Evolutionary conservation across 2,329 filamentous ascomycete genomes (phyloP).

Genomic region (Aspergillus phoenicis): DNA sequence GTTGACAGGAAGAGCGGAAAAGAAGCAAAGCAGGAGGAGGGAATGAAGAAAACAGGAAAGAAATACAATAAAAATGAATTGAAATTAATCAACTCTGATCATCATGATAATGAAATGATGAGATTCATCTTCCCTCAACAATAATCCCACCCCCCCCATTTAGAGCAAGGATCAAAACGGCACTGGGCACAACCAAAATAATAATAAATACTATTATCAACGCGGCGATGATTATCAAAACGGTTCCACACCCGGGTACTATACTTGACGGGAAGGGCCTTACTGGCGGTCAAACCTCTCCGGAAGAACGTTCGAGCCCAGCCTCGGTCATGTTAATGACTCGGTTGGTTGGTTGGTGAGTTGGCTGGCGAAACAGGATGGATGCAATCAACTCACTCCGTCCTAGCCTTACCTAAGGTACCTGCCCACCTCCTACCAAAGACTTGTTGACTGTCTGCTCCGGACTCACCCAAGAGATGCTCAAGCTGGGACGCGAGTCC

Average conservation of each 20-base stretch:
- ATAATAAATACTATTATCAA: conserved; percentile 11
- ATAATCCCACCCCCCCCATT: background rate
- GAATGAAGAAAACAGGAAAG: too few species aligned
- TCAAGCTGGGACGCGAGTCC: background rate
- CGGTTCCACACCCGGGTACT: conserved; percentile 21
- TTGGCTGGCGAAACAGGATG: conserved; percentile 12
- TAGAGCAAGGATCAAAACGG: conserved; percentile 1
- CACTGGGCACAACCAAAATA: conserved; percentile 9
- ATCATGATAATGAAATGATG: background rate
- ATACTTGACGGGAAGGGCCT: conserved; percentile 23
- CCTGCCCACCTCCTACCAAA: background rate
- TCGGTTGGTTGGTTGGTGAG: conserved; percentile 13
- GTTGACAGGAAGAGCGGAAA: too few species aligned
- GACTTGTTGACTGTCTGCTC: background rate
- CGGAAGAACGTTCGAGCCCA: conserved; percentile 27
- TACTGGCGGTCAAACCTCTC: conserved; percentile 24
- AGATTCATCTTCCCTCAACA: too few species aligned
- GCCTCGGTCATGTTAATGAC: conserved; percentile 15
- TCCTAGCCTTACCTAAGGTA: conserved; percentile 1
- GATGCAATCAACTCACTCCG: background rate
- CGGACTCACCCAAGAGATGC: background rate
- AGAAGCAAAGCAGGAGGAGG: too few species aligned
- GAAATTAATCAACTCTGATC: background rate
- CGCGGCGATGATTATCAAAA: conserved; percentile 19
- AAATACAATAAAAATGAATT: too few species aligned